Evolutionary conservation across 345 rosid genomes (phyloP).

Genomic region (Moricandia moricandioides): DNA sequence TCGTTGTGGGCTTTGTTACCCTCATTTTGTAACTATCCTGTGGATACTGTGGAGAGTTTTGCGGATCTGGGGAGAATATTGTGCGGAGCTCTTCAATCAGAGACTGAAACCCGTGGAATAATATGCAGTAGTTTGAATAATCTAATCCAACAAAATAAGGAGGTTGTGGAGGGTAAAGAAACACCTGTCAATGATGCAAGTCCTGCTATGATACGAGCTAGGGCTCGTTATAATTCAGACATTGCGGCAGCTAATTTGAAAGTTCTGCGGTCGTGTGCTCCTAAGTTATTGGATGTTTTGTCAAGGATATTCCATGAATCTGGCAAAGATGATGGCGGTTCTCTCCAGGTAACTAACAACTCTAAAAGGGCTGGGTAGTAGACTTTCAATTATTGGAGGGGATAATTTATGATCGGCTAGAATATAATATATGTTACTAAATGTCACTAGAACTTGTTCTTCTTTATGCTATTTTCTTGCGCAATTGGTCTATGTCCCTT

Average conservation of each 20-base stretch:
- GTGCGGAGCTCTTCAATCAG: slow-evolving; percentile 56
- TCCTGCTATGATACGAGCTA: slow-evolving; percentile 51
- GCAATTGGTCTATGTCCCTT: background rate
- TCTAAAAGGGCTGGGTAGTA: background rate
- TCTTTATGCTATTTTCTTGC: background rate
- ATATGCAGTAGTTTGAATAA: slow-evolving; percentile 72
- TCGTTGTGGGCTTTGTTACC: slow-evolving; percentile 91
- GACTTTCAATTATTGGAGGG: background rate
- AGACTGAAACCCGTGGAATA: slow-evolving; percentile 60
- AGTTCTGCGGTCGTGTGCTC: slow-evolving; percentile 58
- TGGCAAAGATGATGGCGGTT: slow-evolving; percentile 80
- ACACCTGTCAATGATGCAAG: slow-evolving; percentile 39
- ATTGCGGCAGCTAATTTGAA: slow-evolving; percentile 60
- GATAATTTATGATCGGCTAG: background rate
- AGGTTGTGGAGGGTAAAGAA: slow-evolving; percentile 44
- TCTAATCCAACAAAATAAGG: slow-evolving; percentile 71
- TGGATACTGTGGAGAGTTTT: slow-evolving; percentile 75
- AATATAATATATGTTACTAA: background rate
- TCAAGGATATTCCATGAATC: slow-evolving; percentile 65
- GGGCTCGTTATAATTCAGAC: slow-evolving; percentile 48
- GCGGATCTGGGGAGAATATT: slow-evolving; percentile 53
- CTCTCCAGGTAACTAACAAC: slow-evolving; percentile 63
- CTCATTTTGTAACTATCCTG: slow-evolving; percentile 83
- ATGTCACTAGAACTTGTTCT: background rate
- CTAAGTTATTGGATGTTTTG: slow-evolving; percentile 58